Conservation (phyloP, 2,329 filamentous ascomycete genomes). For the Fusarium scirpi region DNA sequence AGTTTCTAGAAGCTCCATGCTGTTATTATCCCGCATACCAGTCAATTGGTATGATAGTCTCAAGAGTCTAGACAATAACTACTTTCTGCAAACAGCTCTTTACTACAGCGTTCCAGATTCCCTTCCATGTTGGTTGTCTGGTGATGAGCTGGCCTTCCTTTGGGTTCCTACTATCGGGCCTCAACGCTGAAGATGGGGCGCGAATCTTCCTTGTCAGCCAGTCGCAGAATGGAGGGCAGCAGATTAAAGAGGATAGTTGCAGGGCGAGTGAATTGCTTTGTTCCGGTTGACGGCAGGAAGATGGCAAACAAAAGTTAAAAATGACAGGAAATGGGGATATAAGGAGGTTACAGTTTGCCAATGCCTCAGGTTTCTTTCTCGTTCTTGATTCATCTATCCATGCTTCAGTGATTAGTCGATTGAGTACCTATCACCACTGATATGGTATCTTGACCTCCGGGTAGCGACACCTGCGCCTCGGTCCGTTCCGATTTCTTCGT, state of each 20-base stretch:
- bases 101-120: conserved; percentile 2
- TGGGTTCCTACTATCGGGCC: conserved; percentile 33
- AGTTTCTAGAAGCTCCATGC: not conserved
- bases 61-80: not conserved
- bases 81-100: not conserved
- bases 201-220: conserved; percentile 28
- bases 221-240: conserved; percentile 37
- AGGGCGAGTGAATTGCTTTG: conserved; percentile 30
- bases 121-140: conserved; percentile 10
- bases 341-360: conserved; percentile 36
- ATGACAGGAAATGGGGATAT: conserved; percentile 35
- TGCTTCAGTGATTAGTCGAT: not conserved
- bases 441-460: conserved; percentile 7
- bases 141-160: conserved; percentile 26
- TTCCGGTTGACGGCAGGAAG: conserved; percentile 27
- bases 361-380: conserved; percentile 28
- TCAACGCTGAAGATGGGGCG: conserved; percentile 40
- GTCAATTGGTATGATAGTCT: not conserved
- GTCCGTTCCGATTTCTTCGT: conserved; percentile 40
- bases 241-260: conserved; percentile 34
- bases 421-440: not conserved
- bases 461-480: conserved; percentile 34
- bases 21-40: not conserved
- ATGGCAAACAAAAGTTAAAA: conserved; percentile 28
- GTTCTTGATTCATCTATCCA: conserved; percentile 1